Base-by-base conservation (phyloP, 2,329 filamentous ascomycete species). In the Thelonectria rubi region DNA sequence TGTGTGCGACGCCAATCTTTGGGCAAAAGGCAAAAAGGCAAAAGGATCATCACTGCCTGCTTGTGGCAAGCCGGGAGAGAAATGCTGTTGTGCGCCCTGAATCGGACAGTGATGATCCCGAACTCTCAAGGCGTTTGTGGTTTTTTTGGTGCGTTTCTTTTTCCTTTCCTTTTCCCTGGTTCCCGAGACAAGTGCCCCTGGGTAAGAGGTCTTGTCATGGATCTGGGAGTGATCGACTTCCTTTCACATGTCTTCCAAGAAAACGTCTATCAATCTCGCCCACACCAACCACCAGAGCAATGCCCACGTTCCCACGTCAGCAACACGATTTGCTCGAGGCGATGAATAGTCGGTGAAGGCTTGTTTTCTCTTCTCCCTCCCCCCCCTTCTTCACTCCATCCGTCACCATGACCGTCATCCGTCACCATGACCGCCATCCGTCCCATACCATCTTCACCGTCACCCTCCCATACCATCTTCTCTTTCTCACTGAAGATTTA, bases 401-500 rank as follows among this genome's bases (percentile, higher is more conserved):
- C 26, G 8, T 8, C 26, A 30, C 26, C 26, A 8, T 30, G 5
- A 30, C 26, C 10, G 26, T 30, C 26, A 30, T 7, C 55, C 58
- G 58, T 26, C 53, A 59, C 39, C 50, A n/a, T n/a, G n/a, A n/a
- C n/a, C n/a, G n/a, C n/a, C n/a, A n/a, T n/a, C n/a, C n/a, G 8
- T 18, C 12, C 46, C 40, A 20, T 61, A 58, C 46, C 30, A 11
- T 55, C 47, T 58, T 55, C 53, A 24, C 55, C 58, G 58, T 26
- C 53, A 59, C 39, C 50, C 54, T 55, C 63, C 64, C 64, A 65
- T 51, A 20, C 63, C 56, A 58, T 43, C 54, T 59, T 60, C 62
- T 69, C 55, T 54, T 64, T 54, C 61, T 74, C 78, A 94, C 77
- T 95, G 92, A 69, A 97, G 80, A 77, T 97, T 97, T 15, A 97